phyloP scores from a whole-genome alignment of 2,329 filamentous ascomycete genomes.

The Emmonsia crescens region DNA sequence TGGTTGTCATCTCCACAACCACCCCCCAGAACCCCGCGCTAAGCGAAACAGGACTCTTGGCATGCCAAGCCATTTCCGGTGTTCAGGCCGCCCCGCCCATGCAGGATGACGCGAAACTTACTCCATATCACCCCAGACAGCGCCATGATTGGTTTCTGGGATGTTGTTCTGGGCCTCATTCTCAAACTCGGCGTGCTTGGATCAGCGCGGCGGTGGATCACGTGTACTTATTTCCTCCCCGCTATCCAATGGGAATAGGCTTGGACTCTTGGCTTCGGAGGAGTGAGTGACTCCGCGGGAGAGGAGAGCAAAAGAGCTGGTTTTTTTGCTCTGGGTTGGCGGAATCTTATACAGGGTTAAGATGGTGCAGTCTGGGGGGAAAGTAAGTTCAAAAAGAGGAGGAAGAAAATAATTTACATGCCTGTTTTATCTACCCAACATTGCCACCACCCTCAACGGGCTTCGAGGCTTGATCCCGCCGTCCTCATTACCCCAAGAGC shows the following conservation, averaged over 20 bases:
- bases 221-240: not conserved
- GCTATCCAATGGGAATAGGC: not conserved
- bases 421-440: too few relatives aligned
- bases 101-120: not conserved
- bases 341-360: not conserved
- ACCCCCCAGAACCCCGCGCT: not conserved
- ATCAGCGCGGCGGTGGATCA: conserved; percentile 1
- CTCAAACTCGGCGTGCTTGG: not conserved
- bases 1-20: not conserved
- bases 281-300: not conserved
- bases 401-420: not conserved
- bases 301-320: not conserved
- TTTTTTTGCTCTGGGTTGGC: not conserved
- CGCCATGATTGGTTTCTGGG: not conserved
- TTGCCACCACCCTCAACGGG: too few relatives aligned
- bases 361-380: not conserved
- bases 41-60: not conserved
- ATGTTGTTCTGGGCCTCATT: not conserved
- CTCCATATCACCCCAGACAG: not conserved
- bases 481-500: too few relatives aligned
- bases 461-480: too few relatives aligned
- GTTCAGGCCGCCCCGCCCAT: not conserved
- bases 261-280: not conserved
- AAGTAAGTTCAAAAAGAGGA: not conserved
- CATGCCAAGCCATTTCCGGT: not conserved